These are phyloP conservation scores for Hansfordia pulvinata DNA, from an alignment of 2,329 filamentous ascomycete genomes.

Conservation along the genomic window DNA sequence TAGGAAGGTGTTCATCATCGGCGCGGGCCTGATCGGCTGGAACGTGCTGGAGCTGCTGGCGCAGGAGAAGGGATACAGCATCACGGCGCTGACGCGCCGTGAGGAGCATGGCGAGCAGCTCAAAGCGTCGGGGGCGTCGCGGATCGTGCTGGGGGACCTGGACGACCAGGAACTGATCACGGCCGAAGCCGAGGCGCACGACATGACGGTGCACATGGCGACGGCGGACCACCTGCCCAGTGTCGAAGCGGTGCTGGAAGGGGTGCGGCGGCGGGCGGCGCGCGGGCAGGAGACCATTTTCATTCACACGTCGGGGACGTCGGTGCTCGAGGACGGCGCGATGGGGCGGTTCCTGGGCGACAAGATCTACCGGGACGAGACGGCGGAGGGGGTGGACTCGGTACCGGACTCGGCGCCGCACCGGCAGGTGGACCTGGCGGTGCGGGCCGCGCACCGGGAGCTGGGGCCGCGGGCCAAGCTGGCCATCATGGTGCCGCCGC, in stretches of 20 bases:
- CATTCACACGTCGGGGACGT: constrained; percentile 33
- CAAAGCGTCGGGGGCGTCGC: constrained; percentile 18
- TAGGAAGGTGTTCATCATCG: constrained; percentile 25
- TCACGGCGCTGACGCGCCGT: constrained; percentile 27
- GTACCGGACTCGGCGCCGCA: constrained; percentile 27
- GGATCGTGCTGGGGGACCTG: constrained; percentile 24
- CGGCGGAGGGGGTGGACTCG: constrained; percentile 23
- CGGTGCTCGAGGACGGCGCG: constrained; percentile 22
- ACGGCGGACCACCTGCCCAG: constrained; percentile 32
- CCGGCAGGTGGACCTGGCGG: constrained; percentile 28
- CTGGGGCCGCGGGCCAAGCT: constrained; percentile 25
- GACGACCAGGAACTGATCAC: constrained; percentile 24
- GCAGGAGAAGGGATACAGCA: constrained; percentile 22
- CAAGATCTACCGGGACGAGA: constrained; percentile 27
- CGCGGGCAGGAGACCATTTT: constrained; percentile 25
- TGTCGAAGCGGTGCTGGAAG: constrained; percentile 27
- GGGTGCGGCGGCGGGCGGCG: constrained; percentile 22
- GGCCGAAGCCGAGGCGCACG: constrained; percentile 19
- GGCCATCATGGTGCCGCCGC: constrained; percentile 30
- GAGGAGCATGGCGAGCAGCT: constrained; percentile 20
- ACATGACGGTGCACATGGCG: constrained; percentile 33
- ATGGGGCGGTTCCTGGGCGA: constrained; percentile 18
- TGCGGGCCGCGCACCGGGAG: constrained; percentile 20
- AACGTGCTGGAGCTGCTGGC: constrained; percentile 29
- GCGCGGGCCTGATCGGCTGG: constrained; percentile 32